Base-by-base conservation (phyloP, 2,329 filamentous ascomycete genomes). In the Bipolaris zeicola region DNA sequence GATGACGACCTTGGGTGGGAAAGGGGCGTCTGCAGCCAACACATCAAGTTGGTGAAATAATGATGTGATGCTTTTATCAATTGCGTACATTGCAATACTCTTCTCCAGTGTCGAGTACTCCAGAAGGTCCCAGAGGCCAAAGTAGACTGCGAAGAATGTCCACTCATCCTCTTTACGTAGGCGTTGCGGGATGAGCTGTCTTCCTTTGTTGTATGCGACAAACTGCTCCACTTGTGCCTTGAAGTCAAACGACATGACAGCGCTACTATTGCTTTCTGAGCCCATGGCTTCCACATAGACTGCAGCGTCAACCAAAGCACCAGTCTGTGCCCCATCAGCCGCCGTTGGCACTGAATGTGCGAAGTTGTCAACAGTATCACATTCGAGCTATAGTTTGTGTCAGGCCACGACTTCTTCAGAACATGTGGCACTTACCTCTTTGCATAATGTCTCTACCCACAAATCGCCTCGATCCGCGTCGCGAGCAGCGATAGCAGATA, bases 171-270 rank as follows among this genome's bases (percentile, higher is more conserved):
- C 49, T 46, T 58, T 60, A 16, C 59, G 56, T 37, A 69, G 60
- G 10, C 61, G 55, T 47, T 62, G 52, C 6, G 66, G 57, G 16
- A 71, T 62, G 34, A 50, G 50, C 14, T 52, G 45, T 47, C 52
- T 54, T n/a, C 58, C 58, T 50, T 64, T 62, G 42, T 62, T 63
- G 46, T 70, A 72, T 31, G 62, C 58, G 16, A 76, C 58, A 50
- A 71, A 77, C 42, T 75, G 70, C 60, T 73, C 67, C 52, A 77
- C 70, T 49, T 77, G 74, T 52, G 68, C 68, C 61, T 74, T 67
- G 49, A 77, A 72, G 62, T 77, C 75, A 56, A 68, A 68, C 49
- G 64, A 56, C 28, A 58, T 62, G 37, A 60, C 60, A 36, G 50
- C 62, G 48, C 57, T 62, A 37, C 49, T 54, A 28, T 63, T 65